Conservation (phyloP, 1,139 yeast species). For the Meyerozyma elateridarum region DNA sequence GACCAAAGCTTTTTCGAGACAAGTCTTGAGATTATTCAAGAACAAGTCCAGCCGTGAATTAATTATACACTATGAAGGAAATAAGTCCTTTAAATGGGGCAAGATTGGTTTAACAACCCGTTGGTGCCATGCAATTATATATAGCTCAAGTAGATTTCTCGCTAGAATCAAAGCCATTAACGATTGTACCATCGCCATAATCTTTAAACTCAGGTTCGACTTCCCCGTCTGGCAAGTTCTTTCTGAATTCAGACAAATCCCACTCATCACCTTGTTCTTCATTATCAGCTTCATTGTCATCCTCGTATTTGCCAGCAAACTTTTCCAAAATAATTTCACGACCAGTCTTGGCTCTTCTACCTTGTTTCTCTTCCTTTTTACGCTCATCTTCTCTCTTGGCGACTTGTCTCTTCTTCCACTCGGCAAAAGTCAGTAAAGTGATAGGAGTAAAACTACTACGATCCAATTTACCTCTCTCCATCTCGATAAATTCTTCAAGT, state of each 20-base stretch:
- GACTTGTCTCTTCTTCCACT: constrained; percentile 75
- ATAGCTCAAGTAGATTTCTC: background rate
- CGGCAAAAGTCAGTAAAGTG: constrained; percentile 72
- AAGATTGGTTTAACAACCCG: background rate
- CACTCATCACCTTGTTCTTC: constrained; percentile 60
- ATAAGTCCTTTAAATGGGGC: too few species aligned
- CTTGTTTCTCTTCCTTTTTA: constrained; percentile 44
- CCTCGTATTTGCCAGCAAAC: constrained; percentile 57
- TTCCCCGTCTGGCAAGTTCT: constrained; percentile 37
- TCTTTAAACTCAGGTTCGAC: constrained; percentile 43
- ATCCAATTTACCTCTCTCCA: constrained; percentile 86
- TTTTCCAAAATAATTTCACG: constrained; percentile 75
- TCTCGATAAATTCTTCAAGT: constrained; percentile 90
- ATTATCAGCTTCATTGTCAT: constrained; percentile 43
- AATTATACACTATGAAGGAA: constrained; percentile 1
- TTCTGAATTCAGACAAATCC: constrained; percentile 65
- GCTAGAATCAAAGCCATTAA: background rate
- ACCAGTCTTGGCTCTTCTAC: constrained; percentile 60
- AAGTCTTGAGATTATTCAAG: constrained; percentile 6
- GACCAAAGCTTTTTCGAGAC: constrained; percentile 29
- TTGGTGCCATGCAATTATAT: constrained; percentile 3
- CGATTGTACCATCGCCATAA: constrained; percentile 48
- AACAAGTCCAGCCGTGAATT: constrained; percentile 4
- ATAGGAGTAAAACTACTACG: constrained; percentile 79
- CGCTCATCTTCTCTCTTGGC: constrained; percentile 59